Evolutionary conservation across 352 stramenopile species (phyloP).

Genomic region (Pythium graminicola): DNA sequence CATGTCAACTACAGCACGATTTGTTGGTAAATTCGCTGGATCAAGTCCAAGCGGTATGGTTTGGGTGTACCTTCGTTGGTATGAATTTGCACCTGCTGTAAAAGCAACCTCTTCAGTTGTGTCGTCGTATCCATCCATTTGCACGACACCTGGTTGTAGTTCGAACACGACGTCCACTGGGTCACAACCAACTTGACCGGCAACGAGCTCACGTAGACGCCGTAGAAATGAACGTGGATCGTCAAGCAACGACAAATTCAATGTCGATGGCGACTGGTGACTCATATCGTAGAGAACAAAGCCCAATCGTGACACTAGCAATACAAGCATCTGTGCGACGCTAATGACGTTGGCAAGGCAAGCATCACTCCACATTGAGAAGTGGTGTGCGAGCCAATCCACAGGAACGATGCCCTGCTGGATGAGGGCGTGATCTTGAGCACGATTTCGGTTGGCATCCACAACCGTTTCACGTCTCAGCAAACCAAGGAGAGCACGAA

Average conservation of each 20-base stretch:
- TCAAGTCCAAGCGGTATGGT: background rate
- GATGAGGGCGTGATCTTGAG: slow-evolving; percentile 3
- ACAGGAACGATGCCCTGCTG: slow-evolving; percentile 8
- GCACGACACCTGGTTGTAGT: background rate
- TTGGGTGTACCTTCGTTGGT: background rate
- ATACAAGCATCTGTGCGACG: slow-evolving; percentile 16
- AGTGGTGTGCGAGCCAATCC: slow-evolving; percentile 5
- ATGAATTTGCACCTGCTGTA: background rate
- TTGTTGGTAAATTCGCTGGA: background rate
- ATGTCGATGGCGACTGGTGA: background rate
- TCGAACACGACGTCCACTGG: slow-evolving; percentile 1
- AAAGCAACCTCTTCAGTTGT: background rate
- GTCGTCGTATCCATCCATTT: background rate
- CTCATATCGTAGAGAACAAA: slow-evolving; percentile 1
- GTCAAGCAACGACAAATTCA: slow-evolving; percentile 9
- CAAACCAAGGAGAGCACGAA: background rate
- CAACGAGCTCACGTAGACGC: background rate
- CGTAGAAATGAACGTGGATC: background rate
- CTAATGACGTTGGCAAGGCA: slow-evolving; percentile 11
- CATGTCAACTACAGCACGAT: background rate
- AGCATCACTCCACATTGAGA: slow-evolving; percentile 1
- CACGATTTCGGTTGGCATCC: background rate
- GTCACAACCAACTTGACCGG: background rate
- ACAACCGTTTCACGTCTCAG: background rate
- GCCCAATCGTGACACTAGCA: slow-evolving; percentile 15